Conservation (phyloP, 768 basidiomycete species). For the Lactifluus volemus region DNA sequence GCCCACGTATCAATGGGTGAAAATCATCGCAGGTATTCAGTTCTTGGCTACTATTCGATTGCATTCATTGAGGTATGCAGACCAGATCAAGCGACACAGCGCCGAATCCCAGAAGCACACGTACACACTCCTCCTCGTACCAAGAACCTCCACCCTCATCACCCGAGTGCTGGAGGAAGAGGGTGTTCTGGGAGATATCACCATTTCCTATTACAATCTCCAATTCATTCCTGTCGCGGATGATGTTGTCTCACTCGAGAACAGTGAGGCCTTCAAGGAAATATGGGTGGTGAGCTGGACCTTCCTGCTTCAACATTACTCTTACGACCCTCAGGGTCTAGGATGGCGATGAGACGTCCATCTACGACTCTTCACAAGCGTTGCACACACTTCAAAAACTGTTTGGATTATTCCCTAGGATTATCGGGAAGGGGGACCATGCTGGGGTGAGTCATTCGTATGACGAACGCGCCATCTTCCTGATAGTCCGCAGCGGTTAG, state of each 20-base stretch:
- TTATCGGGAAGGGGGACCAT: constrained; percentile 88
- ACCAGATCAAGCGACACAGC: constrained; percentile 82
- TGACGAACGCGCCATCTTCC: background rate
- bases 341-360: constrained; percentile 89
- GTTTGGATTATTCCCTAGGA: constrained; percentile 85
- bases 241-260: constrained; percentile 86
- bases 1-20: constrained; percentile 80
- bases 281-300: constrained; percentile 71
- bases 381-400: constrained; percentile 73
- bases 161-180: constrained; percentile 86
- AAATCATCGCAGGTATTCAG: constrained; percentile 81
- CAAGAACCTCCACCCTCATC: constrained; percentile 79
- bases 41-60: background rate
- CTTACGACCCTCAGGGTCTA: constrained; percentile 26
- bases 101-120: constrained; percentile 66
- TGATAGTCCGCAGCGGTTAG: constrained; percentile 50
- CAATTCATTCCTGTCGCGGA: constrained; percentile 92
- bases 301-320: background rate
- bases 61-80: constrained; percentile 37
- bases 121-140: constrained; percentile 83
- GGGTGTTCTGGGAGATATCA: constrained; percentile 95
- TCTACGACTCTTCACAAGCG: constrained; percentile 86
- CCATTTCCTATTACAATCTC: constrained; percentile 78
- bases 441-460: constrained; percentile 46
- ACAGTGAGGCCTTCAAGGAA: constrained; percentile 78